Conservation (phyloP, 2,329 filamentous ascomycete species). For the Colletotrichum godetiae region DNA sequence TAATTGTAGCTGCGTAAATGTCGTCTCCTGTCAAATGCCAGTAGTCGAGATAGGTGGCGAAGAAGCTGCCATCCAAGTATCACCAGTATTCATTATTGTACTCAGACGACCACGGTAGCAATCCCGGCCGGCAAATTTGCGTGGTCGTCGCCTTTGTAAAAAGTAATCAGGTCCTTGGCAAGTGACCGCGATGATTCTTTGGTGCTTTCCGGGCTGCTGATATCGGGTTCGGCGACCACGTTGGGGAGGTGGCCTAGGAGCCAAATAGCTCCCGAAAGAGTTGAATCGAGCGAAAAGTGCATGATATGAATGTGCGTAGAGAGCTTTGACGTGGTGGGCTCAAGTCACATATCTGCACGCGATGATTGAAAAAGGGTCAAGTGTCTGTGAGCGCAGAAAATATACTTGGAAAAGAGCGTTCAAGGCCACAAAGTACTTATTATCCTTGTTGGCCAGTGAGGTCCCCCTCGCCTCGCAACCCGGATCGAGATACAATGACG, state of each 20-base stretch:
- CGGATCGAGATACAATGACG: not conserved
- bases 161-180: slow-evolving; percentile 43
- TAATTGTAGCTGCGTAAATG: slow-evolving; percentile 61
- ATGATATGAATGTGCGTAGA: not conserved
- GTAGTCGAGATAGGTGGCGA: slow-evolving; percentile 52
- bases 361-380: not conserved
- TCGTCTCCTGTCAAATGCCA: slow-evolving; percentile 56
- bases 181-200: slow-evolving; percentile 37
- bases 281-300: not conserved
- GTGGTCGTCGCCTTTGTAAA: slow-evolving; percentile 45
- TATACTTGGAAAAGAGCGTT: not conserved
- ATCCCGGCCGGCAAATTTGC: slow-evolving; percentile 46
- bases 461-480: not conserved
- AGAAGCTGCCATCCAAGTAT: slow-evolving; percentile 46
- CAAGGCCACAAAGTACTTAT: not conserved
- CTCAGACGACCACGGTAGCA: slow-evolving; percentile 42
- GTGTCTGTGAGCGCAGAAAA: not conserved
- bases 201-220: slow-evolving; percentile 36
- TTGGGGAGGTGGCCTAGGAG: not conserved
- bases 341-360: not conserved
- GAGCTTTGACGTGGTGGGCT: not conserved
- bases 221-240: slow-evolving; percentile 1
- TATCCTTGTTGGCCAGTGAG: not conserved
- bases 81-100: slow-evolving; percentile 48
- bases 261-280: slow-evolving; percentile 3